Percentiles rank a stretch among this genome's conserved stretches.
Evolutionary conservation across 1,139 yeast genomes (phyloP).

Genomic region (Kurtzmaniella quercitrusa): DNA sequence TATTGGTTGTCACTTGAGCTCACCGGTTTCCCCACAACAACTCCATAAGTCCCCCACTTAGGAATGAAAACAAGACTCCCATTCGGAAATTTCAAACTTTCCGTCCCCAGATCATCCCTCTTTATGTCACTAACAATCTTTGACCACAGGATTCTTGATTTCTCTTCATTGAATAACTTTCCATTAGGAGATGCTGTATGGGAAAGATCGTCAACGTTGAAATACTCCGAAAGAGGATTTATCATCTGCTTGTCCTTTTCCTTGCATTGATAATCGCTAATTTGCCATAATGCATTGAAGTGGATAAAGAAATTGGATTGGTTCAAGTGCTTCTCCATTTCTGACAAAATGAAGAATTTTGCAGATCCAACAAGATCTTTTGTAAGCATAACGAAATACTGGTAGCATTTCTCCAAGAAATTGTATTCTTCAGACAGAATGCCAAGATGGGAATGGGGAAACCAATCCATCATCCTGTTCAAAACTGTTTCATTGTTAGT

Average conservation of each 20-base stretch:
- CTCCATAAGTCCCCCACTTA: slow-evolving; percentile 13
- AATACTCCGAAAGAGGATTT: slow-evolving; percentile 4
- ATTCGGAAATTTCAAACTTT: neutral
- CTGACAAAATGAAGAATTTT: slow-evolving; percentile 9
- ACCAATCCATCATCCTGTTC: neutral
- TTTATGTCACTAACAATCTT: slow-evolving; percentile 3
- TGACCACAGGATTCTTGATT: slow-evolving; percentile 9
- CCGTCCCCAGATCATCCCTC: neutral
- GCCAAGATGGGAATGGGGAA: neutral
- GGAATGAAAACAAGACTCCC: slow-evolving; percentile 15
- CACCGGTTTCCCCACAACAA: slow-evolving; percentile 9
- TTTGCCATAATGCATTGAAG: slow-evolving; percentile 12
- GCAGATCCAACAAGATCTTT: slow-evolving; percentile 4
- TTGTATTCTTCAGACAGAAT: neutral
- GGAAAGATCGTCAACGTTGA: slow-evolving; percentile 1
- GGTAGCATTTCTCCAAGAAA: neutral
- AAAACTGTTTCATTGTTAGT: neutral
- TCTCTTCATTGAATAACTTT: slow-evolving; percentile 6
- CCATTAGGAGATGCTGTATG: neutral
- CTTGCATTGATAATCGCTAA: neutral
- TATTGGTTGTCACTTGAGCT: slow-evolving; percentile 3
- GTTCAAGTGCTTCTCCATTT: slow-evolving; percentile 11
- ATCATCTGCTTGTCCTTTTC: neutral
- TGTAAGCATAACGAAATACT: neutral
- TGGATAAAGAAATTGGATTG: slow-evolving; percentile 14